Evolutionary conservation across 768 basidiomycete species (phyloP).

Genomic region (Vararia minispora): DNA sequence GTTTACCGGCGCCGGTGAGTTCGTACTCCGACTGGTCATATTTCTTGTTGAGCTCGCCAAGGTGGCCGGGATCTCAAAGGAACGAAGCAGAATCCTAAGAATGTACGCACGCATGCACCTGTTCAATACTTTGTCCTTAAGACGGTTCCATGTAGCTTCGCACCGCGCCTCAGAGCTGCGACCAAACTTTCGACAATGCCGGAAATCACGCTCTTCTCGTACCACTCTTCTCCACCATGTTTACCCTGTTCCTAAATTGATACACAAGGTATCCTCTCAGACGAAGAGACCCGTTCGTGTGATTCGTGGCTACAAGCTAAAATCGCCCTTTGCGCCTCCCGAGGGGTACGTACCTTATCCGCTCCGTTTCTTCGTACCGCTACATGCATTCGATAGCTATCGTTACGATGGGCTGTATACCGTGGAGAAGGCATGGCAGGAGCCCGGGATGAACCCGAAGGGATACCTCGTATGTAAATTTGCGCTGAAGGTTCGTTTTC

Average conservation of each 20-base stretch:
- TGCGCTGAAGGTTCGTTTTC: slow-evolving; percentile 55
- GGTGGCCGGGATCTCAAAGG: slow-evolving; percentile 85
- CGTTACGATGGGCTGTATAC: slow-evolving; percentile 85
- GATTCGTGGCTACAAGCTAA: slow-evolving; percentile 72
- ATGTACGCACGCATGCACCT: slow-evolving; percentile 34
- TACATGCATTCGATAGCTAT: slow-evolving; percentile 37
- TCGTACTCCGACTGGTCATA: slow-evolving; percentile 1
- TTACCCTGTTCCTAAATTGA: not conserved
- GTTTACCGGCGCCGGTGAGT: slow-evolving; percentile 72
- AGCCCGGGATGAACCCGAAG: slow-evolving; percentile 52
- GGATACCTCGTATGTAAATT: slow-evolving; percentile 81
- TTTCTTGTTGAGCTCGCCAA: slow-evolving; percentile 10
- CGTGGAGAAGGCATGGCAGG: slow-evolving; percentile 73
- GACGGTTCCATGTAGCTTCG: slow-evolving; percentile 45
- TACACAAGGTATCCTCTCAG: slow-evolving; percentile 55
- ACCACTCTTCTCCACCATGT: not conserved
- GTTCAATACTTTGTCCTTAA: not conserved
- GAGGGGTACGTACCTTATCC: slow-evolving; percentile 44
- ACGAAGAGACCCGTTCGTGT: slow-evolving; percentile 79
- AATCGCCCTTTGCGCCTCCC: slow-evolving; percentile 62
- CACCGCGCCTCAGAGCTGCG: slow-evolving; percentile 76
- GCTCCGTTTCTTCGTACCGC: not conserved
- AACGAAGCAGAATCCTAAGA: slow-evolving; percentile 73
- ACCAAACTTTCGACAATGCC: slow-evolving; percentile 69
- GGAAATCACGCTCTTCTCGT: slow-evolving; percentile 65